Base-by-base conservation (phyloP, 1,284 basidiomycete species). In the Schizopora paradoxa region DNA sequence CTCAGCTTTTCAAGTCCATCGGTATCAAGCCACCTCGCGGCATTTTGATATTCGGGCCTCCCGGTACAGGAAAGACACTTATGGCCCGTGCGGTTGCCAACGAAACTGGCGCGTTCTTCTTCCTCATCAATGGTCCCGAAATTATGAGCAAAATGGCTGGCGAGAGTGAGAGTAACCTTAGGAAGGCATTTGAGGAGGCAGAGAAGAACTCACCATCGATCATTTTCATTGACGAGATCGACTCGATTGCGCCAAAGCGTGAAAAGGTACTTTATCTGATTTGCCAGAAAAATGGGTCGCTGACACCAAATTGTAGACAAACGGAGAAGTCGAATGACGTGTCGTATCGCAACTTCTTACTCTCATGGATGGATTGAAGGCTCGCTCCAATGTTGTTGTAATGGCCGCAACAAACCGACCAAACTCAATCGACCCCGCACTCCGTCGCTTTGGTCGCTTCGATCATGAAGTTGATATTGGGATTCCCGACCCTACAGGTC, bases 71-170 rank as follows among this genome's bases (percentile, higher is more conserved):
- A 76, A 97, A 96, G 72, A 96, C 93, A 7, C 78, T 96, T 53
- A 99, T 99, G 95, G 95, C 96, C 34, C 86, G 96, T 58, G 96
- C 96, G 7, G 96, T 99, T 34, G 96, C 95, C 53, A 99, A 99
- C 65, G 96, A 99, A 69, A 99, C 95, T 23, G 95, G 96, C 44
- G 96, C 96, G 16, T 99, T 99, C 80, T 99, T 99, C 79, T 99
- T 99, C 84, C 73, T 98, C 48, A 99, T 99, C 72, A 99, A 98
- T 61, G 95, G 96, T 52, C 96, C 95, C 39, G 96, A 99, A 67
- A 98, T 99, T 66, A 99, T 99, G 95, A 92, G 89, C 61, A 99
- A 97, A 74, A 97, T 97, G 94, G 94, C 94, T 48, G 94, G 94
- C 60, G 96, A 99, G 71, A 89, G 84, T 61, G 96, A 99, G 66